Evolutionary conservation across 805 yeast genomes (phyloP), one percentile per base, ranked within the genome.

Genomic region (Saccharomycopsis capsularis): DNA sequence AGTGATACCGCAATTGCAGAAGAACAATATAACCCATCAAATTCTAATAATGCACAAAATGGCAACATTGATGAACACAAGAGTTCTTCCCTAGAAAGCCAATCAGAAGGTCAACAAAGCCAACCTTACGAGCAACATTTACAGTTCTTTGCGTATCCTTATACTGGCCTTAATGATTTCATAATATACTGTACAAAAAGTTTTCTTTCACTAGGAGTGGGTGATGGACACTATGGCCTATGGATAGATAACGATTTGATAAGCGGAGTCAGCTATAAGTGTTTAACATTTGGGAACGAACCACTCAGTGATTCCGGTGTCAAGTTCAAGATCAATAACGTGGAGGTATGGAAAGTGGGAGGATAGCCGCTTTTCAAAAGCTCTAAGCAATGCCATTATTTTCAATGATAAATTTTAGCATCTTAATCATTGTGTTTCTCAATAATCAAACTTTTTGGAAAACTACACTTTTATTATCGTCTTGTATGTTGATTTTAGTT

Each of bases 281-380:
- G 91, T 46, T 78, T 79, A 24, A 93, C 98, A 0, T 91, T 87
- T 69, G 96, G 95, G 0, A 91, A 93, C 63, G 97, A 88, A 50
- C 79, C 82, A 1, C 68, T 91, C 51, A 74, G 82, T 50, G 79
- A 77, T 2, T 68, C 68, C 43, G 81, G 80, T 9, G 52, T 61
- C 11, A 85, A 80, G 60, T 93, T 93, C 63, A 75, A 41, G 15
- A 46, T 50, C 5, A 51, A 43, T 18, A 38, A 42, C 27, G 47
- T 53, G 7, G 54, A 53, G 30, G 44, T 53, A 18, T 50, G 56
- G 54, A 47, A 44, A 39, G 35, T 53, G 15, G 54, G 56, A 4
- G 43, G 43, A n/a, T n/a, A n/a, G n/a, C n/a, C n/a, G n/a, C n/a
- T n/a, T n/a, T n/a, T n/a, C n/a, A n/a, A n/a, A n/a, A n/a, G n/a